Conservation (phyloP, 2,329 filamentous ascomycete genomes). For the Ceratocystis eucalypticola region DNA sequence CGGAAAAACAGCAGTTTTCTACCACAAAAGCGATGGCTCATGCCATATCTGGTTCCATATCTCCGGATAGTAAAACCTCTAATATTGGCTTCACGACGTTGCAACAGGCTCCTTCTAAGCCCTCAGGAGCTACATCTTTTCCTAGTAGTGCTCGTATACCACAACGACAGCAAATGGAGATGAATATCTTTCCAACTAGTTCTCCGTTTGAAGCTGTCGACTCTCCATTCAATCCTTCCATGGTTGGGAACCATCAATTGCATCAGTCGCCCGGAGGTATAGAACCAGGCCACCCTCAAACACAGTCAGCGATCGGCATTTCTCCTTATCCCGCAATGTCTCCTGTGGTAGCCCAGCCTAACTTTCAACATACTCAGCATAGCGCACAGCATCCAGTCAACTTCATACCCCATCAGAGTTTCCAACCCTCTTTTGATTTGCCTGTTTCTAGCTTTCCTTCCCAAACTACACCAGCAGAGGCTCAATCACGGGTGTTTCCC, state of each 20-base stretch:
- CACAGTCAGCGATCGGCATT: conserved; percentile 21
- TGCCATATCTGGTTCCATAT: conserved; percentile 26
- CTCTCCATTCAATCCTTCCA: conserved; percentile 13
- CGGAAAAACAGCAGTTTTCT: conserved; percentile 23
- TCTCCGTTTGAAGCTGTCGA: conserved; percentile 17
- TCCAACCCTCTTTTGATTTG: conserved; percentile 44
- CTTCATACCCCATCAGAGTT: conserved; percentile 48
- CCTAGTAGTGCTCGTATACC: not conserved
- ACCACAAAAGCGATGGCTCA: not conserved
- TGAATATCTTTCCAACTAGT: conserved; percentile 21
- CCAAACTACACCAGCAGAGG: not conserved
- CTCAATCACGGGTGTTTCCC: conserved; percentile 19
- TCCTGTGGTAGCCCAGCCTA: conserved; percentile 37
- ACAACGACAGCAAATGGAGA: conserved; percentile 9
- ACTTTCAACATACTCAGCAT: conserved; percentile 29
- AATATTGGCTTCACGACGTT: conserved; percentile 30
- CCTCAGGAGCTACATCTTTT: not conserved
- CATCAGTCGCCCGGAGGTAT: conserved; percentile 14
- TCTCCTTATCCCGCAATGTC: conserved; percentile 40
- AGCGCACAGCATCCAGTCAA: conserved; percentile 32
- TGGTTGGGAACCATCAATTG: conserved; percentile 6
- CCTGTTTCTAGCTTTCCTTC: conserved; percentile 43
- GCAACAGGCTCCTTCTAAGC: conserved; percentile 20
- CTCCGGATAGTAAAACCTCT: conserved; percentile 36
- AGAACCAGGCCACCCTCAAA: conserved; percentile 2